Evolutionary conservation across 2,329 filamentous ascomycete species (phyloP), one percentile per base, ranked within the genome.

Genomic region (Cytospora piceicola): DNA sequence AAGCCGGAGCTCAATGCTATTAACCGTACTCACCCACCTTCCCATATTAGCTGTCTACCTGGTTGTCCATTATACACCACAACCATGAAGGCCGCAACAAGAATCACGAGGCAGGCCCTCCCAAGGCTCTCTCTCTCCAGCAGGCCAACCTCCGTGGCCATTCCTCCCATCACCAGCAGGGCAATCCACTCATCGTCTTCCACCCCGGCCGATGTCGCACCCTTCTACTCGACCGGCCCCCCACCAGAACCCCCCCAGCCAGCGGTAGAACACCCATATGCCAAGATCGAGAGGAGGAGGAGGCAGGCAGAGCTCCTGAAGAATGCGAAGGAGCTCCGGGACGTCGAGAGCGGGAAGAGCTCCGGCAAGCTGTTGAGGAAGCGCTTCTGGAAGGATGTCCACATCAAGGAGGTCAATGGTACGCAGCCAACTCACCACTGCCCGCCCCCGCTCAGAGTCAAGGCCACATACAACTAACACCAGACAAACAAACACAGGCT

Each of bases 371-470:
- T 73, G 0, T 73, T 85, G 65, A 82, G 89, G 73, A 91, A 88
- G 80, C 85, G 94, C 61, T 97, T 97, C 80, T 98, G 94, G 94
- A 92, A 90, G 77, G 86, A 95, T 74, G 92, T 95, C 1, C 77
- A 83, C 67, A 88, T 97, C 46, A 82, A 85, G 70, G 86, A 90
- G 73, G 83, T 84, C 12, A 80, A 88, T 69, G 89, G 90, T 91
- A 80, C 64, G 77, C 70, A 66, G 20, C 20, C 42, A 32, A 46
- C 24, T 34, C n/a, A 22, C 54, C 34, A 17, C 30, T 30, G 29
- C 53, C 42, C 42, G 57, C 17, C 32, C 53, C 42, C 42, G 57
- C 17, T 3, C 34, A 36, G 12, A 15, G 14, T 36, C 11, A 22
- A 34, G 39, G 15, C 55, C 62, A 51, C 12, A 39, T n/a, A 51